Conservation (phyloP, 768 basidiomycete species). For the Rhodotorula diobovata region DNA sequence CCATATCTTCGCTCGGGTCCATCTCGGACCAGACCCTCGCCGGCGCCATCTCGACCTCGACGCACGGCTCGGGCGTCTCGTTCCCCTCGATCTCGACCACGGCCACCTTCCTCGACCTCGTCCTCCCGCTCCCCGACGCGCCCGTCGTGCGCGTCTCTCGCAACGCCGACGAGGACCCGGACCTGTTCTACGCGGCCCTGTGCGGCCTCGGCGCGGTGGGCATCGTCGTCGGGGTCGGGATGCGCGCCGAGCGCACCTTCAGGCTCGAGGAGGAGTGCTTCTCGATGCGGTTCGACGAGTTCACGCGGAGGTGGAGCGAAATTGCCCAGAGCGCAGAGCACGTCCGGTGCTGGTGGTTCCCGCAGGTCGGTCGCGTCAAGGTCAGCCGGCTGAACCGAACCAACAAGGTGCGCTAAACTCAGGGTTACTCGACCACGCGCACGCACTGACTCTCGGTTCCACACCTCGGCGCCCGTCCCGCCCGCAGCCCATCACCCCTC, state of each 20-base stretch:
- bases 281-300: constrained; percentile 39
- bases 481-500: constrained; percentile 18
- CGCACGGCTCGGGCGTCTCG: constrained; percentile 80
- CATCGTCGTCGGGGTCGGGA: constrained; percentile 69
- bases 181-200: constrained; percentile 81
- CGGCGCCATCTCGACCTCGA: constrained; percentile 87
- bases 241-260: constrained; percentile 78
- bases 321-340: constrained; percentile 64
- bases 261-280: constrained; percentile 55
- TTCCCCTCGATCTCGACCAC: constrained; percentile 77
- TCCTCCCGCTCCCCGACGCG: constrained; percentile 65
- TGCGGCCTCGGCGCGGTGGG: constrained; percentile 91
- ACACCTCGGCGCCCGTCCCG: background rate
- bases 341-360: constrained; percentile 94
- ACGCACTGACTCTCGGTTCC: constrained; percentile 25
- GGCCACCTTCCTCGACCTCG: constrained; percentile 67
- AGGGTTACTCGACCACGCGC: no score
- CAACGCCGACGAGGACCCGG: constrained; percentile 48
- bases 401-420: constrained; percentile 66
- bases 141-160: constrained; percentile 62
- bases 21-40: constrained; percentile 94
- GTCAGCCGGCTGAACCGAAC: constrained; percentile 72
- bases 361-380: constrained; percentile 66
- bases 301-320: constrained; percentile 32
- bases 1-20: constrained; percentile 87